These are phyloP conservation scores for Ustilago xerochloae DNA, from an alignment of 1,284 basidiomycete species.

Conservation along the genomic window DNA sequence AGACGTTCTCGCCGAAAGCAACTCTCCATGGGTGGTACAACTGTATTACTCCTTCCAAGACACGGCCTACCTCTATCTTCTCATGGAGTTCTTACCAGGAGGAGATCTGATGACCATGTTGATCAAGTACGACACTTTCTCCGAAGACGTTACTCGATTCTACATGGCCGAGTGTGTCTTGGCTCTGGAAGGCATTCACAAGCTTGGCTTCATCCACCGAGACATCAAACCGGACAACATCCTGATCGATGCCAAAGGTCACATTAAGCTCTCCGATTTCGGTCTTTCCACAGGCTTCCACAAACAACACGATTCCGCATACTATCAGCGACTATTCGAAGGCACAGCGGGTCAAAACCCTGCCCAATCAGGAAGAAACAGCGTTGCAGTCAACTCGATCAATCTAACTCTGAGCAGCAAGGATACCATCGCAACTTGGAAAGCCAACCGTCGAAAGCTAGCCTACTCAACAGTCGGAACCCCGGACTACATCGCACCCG, in stretches of 20 bases:
- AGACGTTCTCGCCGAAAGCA: conserved; percentile 95
- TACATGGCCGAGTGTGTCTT: conserved; percentile 99
- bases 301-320: conserved; percentile 91
- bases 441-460: conserved; percentile 94
- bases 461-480: conserved; percentile 99
- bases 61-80: conserved; percentile 91
- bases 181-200: conserved; percentile 97
- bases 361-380: conserved; percentile 63
- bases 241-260: conserved; percentile 90
- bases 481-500: conserved; percentile 98
- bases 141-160: conserved; percentile 97
- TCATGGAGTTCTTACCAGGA: conserved; percentile 99
- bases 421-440: conserved; percentile 81
- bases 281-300: conserved; percentile 94
- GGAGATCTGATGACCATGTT: conserved; percentile 99
- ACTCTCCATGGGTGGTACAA: conserved; percentile 97
- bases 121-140: conserved; percentile 99
- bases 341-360: conserved; percentile 53
- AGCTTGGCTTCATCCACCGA: conserved; percentile 96
- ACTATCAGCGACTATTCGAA: conserved; percentile 92
- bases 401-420: conserved; percentile 65
- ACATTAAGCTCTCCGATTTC: conserved; percentile 95
- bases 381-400: conserved; percentile 67
- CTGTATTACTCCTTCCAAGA: conserved; percentile 99
- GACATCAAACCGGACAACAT: conserved; percentile 99